A percentile compares a stretch with the other conserved stretches of the same genome.
Conservation (phyloP, 345 rosid genomes). For the Aquilaria sinensis region DNA sequence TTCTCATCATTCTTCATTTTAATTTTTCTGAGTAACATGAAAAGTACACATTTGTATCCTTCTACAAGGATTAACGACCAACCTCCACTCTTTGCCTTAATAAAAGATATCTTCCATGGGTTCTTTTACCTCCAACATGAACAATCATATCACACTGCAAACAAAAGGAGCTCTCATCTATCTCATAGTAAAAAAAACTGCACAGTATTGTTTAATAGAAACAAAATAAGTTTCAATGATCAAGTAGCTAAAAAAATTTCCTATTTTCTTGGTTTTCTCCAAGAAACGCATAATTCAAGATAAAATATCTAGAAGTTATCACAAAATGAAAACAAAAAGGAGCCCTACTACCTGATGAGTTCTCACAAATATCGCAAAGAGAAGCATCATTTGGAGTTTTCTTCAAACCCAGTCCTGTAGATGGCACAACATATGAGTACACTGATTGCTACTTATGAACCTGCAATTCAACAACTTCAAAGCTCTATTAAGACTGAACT, state of each 20-base stretch:
- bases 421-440: too few species aligned
- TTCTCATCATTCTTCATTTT: too few species aligned
- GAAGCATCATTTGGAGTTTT: constrained; percentile 57
- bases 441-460: too few species aligned
- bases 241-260: not conserved
- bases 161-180: constrained; percentile 80
- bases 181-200: constrained; percentile 91
- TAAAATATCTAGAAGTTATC: too few species aligned
- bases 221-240: constrained; percentile 1
- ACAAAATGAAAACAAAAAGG: not conserved
- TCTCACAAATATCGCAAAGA: constrained; percentile 79
- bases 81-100: constrained; percentile 81
- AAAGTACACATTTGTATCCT: not conserved
- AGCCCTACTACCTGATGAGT: constrained; percentile 51
- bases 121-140: constrained; percentile 82
- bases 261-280: not conserved
- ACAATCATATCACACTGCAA: constrained; percentile 81
- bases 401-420: too few species aligned
- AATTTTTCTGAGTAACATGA: not conserved
- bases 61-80: constrained; percentile 1
- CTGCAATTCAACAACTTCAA: too few species aligned
- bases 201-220: constrained; percentile 13
- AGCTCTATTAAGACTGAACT: too few species aligned
- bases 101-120: constrained; percentile 57
- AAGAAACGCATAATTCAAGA: not conserved